A percentile compares a stretch with the other conserved stretches of the same genome.
These are phyloP conservation scores for Pascua guehoae DNA, from an alignment of 1,284 basidiomycete genomes.

Conservation along the genomic window DNA sequence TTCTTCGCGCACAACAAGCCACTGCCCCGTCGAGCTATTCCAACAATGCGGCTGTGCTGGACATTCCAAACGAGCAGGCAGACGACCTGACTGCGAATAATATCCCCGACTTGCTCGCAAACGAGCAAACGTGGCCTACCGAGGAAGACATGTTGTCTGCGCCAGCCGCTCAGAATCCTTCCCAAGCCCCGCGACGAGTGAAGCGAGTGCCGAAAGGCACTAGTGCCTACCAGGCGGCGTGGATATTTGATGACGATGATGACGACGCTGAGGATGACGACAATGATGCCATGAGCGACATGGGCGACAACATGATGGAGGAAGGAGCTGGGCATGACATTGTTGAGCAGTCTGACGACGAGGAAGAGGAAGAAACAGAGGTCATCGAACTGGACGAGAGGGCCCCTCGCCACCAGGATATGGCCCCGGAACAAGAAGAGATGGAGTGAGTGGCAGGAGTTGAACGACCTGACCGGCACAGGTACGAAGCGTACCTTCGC, in stretches of 20 bases:
- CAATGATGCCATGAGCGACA: constrained; percentile 44
- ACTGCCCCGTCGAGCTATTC: neutral
- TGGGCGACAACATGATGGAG: constrained; percentile 25
- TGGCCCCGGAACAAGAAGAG: constrained; percentile 74
- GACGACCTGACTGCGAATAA: constrained; percentile 88
- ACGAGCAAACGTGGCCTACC: constrained; percentile 98
- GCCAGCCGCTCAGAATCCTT: constrained; percentile 50
- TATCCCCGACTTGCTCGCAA: constrained; percentile 79
- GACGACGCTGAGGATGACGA: constrained; percentile 56
- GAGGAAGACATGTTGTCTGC: constrained; percentile 80
- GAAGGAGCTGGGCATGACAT: constrained; percentile 31
- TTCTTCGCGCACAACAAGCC: constrained; percentile 26
- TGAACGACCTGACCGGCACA: constrained; percentile 32
- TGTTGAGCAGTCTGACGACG: constrained; percentile 30
- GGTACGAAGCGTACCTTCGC: constrained; percentile 65
- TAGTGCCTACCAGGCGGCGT: constrained; percentile 89
- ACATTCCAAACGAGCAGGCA: constrained; percentile 58
- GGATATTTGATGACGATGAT: constrained; percentile 76
- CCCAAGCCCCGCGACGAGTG: constrained; percentile 57
- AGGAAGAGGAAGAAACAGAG: constrained; percentile 62
- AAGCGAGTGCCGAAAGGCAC: constrained; percentile 81
- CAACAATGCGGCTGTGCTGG: constrained; percentile 33
- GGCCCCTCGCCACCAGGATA: constrained; percentile 43
- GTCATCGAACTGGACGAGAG: constrained; percentile 55
- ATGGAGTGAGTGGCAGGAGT: constrained; percentile 59